Evolutionary conservation across 2,329 filamentous ascomycete species (phyloP), one percentile per base, ranked within the genome.

Genomic region (Teratosphaeria zuluensis): DNA sequence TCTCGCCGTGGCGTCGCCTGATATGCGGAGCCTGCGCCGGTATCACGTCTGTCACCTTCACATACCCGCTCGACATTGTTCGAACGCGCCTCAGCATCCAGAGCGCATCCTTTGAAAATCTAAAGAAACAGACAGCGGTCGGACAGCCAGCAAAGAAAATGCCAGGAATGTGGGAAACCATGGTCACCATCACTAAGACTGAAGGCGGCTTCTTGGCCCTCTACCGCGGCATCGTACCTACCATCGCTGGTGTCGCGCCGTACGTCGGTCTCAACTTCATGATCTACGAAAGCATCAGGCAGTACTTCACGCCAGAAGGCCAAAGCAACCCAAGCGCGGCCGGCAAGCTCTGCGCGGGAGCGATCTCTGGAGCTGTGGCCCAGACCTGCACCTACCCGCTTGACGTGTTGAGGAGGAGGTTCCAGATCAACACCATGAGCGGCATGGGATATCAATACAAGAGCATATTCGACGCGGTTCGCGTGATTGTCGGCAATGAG

Each of bases 331-430:
- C 94, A 0, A 85, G 80, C 61, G 83, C 90, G 1, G 73, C 84
- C 56, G 85, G 92, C 57, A 99, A 97, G 72, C 80, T 99, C 51
- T 81, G 86, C 31, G 92, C 94, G 3, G 94, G 94, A 59, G 94
- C 94, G 14, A 84, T 97, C 56, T 96, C 92, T n/a, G 94, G 94
- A 46, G 94, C 90, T 31, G 89, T 99, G 56, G 94, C 94, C 51
- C 94, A 99, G 74, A 97, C 92, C 2, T 96, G 89, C 81, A 99
- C 94, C 70, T 99, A 99, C 76, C 94, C 94, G 62, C 96, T 99
- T 89, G 92, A 96, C 71, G 92, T 99, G 2, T 80, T 99, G 57
- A 89, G 94, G 33, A 86, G 94, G 61, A 84, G 94, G 55, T 99
- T 99, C 73, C 94, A 99, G 72, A 94, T 99, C 77, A 99, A 99